Conservation (phyloP, 78 protist genomes). For the Trichosphaerium sp. region DNA sequence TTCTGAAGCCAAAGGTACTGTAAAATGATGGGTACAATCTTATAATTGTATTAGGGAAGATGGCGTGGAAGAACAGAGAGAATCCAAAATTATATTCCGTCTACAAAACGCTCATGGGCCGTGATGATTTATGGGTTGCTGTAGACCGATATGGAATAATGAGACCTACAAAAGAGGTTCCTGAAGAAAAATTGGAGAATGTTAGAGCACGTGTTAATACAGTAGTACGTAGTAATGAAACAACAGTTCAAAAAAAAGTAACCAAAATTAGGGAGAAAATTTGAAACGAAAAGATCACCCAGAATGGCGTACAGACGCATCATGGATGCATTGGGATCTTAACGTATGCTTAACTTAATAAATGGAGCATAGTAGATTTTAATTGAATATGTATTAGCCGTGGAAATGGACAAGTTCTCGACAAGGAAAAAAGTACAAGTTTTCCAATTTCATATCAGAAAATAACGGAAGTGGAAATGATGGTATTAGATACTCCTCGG, state of each 20-base stretch:
- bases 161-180: conserved; percentile 1
- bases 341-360: too few species aligned
- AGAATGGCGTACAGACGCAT: neutral
- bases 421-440: neutral
- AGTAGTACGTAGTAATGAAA: neutral
- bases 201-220: neutral
- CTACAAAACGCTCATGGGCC: neutral
- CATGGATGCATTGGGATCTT: neutral
- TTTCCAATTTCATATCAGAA: neutral
- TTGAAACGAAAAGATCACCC: neutral
- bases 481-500: too few species aligned
- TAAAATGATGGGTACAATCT: too few species aligned
- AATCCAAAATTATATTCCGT: neutral
- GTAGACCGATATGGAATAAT: neutral
- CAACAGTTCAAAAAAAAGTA: neutral
- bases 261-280: too few species aligned
- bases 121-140: neutral
- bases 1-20: neutral
- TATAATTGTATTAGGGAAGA: too few species aligned
- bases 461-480: neutral
- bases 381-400: too few species aligned
- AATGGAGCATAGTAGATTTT: too few species aligned
- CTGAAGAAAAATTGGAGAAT: neutral
- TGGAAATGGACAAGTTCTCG: neutral
- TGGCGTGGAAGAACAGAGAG: conserved; percentile 5